Conservation (phyloP, 2,329 filamentous ascomycete genomes). For the Rachicladosporium sp. region DNA sequence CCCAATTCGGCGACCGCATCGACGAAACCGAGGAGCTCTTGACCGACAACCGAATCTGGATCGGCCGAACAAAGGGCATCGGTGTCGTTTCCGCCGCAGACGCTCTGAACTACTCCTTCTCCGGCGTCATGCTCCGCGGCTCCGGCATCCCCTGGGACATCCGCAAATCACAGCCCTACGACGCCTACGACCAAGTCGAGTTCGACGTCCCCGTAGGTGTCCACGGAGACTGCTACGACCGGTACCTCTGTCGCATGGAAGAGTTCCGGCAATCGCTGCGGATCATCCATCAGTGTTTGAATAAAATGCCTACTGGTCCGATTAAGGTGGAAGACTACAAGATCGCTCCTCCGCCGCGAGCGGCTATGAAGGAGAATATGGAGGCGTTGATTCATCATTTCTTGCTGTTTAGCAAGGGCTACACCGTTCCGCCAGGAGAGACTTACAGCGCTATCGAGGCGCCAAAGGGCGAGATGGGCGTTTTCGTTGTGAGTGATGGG, state of each 20-base stretch:
- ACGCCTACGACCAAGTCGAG: slow-evolving; percentile 94
- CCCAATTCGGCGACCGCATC: slow-evolving; percentile 94
- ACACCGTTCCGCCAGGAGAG: slow-evolving; percentile 90
- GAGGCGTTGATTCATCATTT: slow-evolving; percentile 99
- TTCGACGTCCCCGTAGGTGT: slow-evolving; percentile 95
- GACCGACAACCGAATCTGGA: slow-evolving; percentile 99
- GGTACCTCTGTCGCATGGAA: slow-evolving; percentile 98
- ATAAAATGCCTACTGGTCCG: slow-evolving; percentile 94
- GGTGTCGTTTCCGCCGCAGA: slow-evolving; percentile 85
- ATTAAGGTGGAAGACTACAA: slow-evolving; percentile 98
- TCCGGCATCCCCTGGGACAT: slow-evolving; percentile 94
- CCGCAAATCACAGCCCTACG: slow-evolving; percentile 92
- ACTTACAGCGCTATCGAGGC: slow-evolving; percentile 97
- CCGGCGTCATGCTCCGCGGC: slow-evolving; percentile 93
- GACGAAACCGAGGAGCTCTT: slow-evolving; percentile 98
- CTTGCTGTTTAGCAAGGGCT: slow-evolving; percentile 96
- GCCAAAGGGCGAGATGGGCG: slow-evolving; percentile 99
- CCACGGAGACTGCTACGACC: slow-evolving; percentile 98
- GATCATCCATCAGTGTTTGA: slow-evolving; percentile 97
- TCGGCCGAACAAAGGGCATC: slow-evolving; percentile 77
- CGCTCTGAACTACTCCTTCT: slow-evolving; percentile 94
- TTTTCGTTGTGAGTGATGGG: slow-evolving; percentile 90
- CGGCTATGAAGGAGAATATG: slow-evolving; percentile 99
- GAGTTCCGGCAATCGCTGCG: slow-evolving; percentile 97
- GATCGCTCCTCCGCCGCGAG: slow-evolving; percentile 84